Evolutionary conservation across 2,329 filamentous ascomycete genomes (phyloP).

Genomic region (Sphaerulina musiva): DNA sequence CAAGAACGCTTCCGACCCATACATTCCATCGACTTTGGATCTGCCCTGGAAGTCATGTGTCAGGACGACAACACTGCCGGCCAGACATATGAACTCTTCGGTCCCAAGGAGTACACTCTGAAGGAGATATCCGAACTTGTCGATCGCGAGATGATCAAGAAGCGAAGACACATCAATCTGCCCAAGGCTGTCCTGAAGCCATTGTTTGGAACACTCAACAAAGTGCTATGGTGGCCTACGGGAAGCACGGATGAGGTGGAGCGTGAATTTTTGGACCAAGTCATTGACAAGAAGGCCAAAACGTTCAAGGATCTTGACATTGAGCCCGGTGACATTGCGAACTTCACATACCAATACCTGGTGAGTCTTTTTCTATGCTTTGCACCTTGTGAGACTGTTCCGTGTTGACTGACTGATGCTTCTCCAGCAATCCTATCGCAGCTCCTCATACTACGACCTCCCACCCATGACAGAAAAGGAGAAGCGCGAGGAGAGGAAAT

Average conservation of each 20-base stretch:
- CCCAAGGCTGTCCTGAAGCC: slow-evolving; percentile 76
- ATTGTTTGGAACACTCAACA: slow-evolving; percentile 67
- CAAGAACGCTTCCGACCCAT: slow-evolving; percentile 85
- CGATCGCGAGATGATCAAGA: slow-evolving; percentile 86
- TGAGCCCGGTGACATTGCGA: slow-evolving; percentile 75
- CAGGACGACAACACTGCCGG: slow-evolving; percentile 84
- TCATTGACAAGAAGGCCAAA: slow-evolving; percentile 84
- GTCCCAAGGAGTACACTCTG: slow-evolving; percentile 86
- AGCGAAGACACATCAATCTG: slow-evolving; percentile 82
- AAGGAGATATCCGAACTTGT: slow-evolving; percentile 80
- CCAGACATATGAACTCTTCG: slow-evolving; percentile 91
- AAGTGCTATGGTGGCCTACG: slow-evolving; percentile 80
- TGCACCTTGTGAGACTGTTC: not conserved
- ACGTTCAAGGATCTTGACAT: slow-evolving; percentile 93
- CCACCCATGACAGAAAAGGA: slow-evolving; percentile 92
- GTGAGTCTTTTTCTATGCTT: slow-evolving; percentile 49
- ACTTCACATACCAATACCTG: slow-evolving; percentile 89
- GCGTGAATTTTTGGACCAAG: slow-evolving; percentile 86
- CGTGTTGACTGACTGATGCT: not conserved
- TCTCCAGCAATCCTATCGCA: slow-evolving; percentile 77
- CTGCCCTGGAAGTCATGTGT: slow-evolving; percentile 81
- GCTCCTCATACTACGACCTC: slow-evolving; percentile 81
- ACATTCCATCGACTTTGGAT: slow-evolving; percentile 85
- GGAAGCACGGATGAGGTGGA: slow-evolving; percentile 80
- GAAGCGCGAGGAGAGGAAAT: slow-evolving; percentile 92